These are phyloP conservation scores for Juglanconis juglandina DNA, from an alignment of 2,329 filamentous ascomycete genomes.

Conservation along the genomic window DNA sequence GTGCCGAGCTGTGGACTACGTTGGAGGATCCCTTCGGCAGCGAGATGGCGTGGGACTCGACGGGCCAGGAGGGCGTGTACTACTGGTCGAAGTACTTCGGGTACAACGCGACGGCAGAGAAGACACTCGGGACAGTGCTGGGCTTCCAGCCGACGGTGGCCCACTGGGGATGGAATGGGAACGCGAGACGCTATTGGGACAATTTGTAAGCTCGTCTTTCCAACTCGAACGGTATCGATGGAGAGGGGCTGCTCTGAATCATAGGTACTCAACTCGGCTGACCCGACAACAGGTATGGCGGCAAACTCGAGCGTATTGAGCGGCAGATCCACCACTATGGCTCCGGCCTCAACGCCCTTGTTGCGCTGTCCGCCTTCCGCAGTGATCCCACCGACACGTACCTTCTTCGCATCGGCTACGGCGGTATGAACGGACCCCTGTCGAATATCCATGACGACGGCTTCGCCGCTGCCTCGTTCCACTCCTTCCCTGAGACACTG, in stretches of 20 bases:
- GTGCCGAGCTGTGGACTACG: conserved; percentile 48
- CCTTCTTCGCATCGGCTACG: conserved; percentile 52
- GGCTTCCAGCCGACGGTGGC: conserved; percentile 56
- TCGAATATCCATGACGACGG: conserved; percentile 54
- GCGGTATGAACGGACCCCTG: conserved; percentile 49
- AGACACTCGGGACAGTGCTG: conserved; percentile 51
- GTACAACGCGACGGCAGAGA: conserved; percentile 39
- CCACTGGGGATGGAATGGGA: conserved; percentile 63
- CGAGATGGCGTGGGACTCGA: conserved; percentile 62
- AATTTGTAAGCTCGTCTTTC: conserved; percentile 29
- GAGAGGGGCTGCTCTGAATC: neutral
- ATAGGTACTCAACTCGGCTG: neutral
- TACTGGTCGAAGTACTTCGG: conserved; percentile 57
- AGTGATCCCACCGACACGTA: conserved; percentile 43
- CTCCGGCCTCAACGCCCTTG: conserved; percentile 54
- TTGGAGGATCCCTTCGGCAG: conserved; percentile 54
- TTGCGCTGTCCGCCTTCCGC: conserved; percentile 51
- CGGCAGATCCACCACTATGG: conserved; percentile 60
- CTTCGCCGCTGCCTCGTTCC: conserved; percentile 53
- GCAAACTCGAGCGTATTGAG: conserved; percentile 40
- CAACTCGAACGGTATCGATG: neutral
- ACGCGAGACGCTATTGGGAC: conserved; percentile 59
- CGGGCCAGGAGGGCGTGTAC: conserved; percentile 59
- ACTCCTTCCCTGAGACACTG: conserved; percentile 53
- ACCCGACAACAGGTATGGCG: conserved; percentile 32